A percentile compares a stretch with the other conserved stretches of the same genome.
Evolutionary conservation across 2,329 filamentous ascomycete genomes (phyloP).

Genomic region (Microcyclospora tardicrescens): DNA sequence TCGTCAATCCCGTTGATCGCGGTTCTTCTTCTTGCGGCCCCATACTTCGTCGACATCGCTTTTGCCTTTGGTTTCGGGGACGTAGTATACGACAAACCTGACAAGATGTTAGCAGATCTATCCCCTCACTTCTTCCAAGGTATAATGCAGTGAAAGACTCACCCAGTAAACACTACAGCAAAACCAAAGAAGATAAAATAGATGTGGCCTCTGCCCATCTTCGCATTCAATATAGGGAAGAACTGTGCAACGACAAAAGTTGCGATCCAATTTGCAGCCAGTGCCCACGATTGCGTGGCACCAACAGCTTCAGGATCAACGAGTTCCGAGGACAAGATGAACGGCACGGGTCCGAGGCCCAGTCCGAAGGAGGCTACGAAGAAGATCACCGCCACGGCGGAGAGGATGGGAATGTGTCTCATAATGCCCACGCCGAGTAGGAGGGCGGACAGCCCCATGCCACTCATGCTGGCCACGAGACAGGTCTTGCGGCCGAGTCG

Average conservation of each 20-base stretch:
- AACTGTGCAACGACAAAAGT: conserved; percentile 91
- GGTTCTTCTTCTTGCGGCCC: conserved; percentile 44
- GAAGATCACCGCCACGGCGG: conserved; percentile 64
- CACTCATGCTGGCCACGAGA: conserved; percentile 66
- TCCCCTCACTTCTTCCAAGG: too few relatives aligned
- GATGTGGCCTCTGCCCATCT: conserved; percentile 67
- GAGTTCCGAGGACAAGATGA: conserved; percentile 83
- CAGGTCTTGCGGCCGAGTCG: conserved; percentile 77
- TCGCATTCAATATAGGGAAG: conserved; percentile 75
- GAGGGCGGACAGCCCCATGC: conserved; percentile 70
- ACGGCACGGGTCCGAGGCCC: conserved; percentile 84
- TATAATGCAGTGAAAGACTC: too few relatives aligned
- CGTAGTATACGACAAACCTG: conserved; percentile 53
- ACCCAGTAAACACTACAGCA: conserved; percentile 43
- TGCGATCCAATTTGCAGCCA: conserved; percentile 77
- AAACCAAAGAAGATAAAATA: conserved; percentile 84
- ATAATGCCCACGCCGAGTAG: conserved; percentile 70
- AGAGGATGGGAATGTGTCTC: conserved; percentile 57
- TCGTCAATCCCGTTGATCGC: too few relatives aligned
- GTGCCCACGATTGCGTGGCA: conserved; percentile 75
- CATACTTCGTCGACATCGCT: conserved; percentile 80
- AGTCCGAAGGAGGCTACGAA: conserved; percentile 88
- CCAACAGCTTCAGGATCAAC: conserved; percentile 84
- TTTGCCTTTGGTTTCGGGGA: conserved; percentile 85
- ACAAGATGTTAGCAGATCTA: conserved; percentile 23